Evolutionary conservation across 805 yeast species (phyloP).

Genomic region (Ogataea corticis): DNA sequence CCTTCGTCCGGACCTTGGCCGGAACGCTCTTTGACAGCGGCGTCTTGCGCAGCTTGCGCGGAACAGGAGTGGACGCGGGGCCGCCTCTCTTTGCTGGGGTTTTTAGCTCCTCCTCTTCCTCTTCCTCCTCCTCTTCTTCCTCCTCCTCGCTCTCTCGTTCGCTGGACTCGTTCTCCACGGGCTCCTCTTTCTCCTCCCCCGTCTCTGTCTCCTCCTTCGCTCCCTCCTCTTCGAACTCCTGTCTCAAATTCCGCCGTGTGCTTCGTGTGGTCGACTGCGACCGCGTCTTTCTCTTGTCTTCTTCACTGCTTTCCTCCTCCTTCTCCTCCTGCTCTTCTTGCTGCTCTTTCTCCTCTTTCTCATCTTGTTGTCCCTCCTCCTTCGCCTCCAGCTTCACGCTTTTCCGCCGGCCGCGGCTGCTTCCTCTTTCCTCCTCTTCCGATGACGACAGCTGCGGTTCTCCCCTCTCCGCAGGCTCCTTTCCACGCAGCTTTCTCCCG

Average conservation of each 20-base stretch:
- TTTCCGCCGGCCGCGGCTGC: conserved; percentile 6
- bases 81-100: conserved; percentile 16
- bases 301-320: not conserved
- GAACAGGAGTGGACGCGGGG: conserved; percentile 14
- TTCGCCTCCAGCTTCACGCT: conserved; percentile 1
- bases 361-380: conserved; percentile 3
- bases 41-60: conserved; percentile 21
- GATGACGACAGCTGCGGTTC: not conserved
- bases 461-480: conserved; percentile 8
- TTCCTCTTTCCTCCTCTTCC: not conserved
- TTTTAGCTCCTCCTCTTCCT: conserved; percentile 3
- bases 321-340: conserved; percentile 2
- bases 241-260: conserved; percentile 20
- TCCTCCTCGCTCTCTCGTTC: conserved; percentile 8
- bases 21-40: conserved; percentile 18
- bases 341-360: too few relatives aligned
- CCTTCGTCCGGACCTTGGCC: conserved; percentile 7
- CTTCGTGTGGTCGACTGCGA: conserved; percentile 13
- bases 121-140: conserved; percentile 5
- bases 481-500: conserved; percentile 13
- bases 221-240: conserved; percentile 9
- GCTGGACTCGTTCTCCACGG: conserved; percentile 4
- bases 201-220: conserved; percentile 6
- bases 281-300: conserved; percentile 10
- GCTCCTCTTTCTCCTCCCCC: conserved; percentile 5